A percentile compares a stretch with the other conserved stretches of the same genome.
Conservation (phyloP, 23 red algal species). For the Gracilaria vermiculophylla region DNA sequence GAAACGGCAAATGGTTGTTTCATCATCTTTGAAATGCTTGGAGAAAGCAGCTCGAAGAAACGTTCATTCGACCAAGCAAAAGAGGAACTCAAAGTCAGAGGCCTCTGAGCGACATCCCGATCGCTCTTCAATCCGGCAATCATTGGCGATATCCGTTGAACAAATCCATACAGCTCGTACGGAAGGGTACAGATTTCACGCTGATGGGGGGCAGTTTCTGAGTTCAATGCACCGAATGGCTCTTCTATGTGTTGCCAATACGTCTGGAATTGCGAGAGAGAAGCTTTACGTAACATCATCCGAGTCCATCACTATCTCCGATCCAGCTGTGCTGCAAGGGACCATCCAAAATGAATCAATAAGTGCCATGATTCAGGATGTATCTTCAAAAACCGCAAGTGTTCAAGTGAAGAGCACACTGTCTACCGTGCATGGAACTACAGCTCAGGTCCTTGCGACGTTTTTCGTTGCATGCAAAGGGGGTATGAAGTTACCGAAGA, state of each 20-base stretch:
- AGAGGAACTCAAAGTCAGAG: neutral
- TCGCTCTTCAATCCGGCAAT: neutral
- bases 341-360: neutral
- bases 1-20: constrained; percentile 1
- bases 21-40: neutral
- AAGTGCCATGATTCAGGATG: neutral
- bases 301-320: neutral
- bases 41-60: neutral
- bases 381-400: neutral
- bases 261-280: neutral
- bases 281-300: neutral
- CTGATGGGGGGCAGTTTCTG: constrained; percentile 33
- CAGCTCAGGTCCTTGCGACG: neutral
- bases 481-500: neutral
- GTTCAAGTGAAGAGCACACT: neutral
- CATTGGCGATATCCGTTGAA: neutral
- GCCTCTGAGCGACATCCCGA: neutral
- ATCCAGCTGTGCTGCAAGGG: neutral
- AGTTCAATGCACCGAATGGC: constrained; percentile 30
- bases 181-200: too few relatives aligned
- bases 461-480: neutral
- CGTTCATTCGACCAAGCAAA: neutral
- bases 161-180: neutral
- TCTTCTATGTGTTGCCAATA: neutral
- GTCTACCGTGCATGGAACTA: neutral